Percentiles rank a stretch among this genome's conserved stretches.
Conservation (phyloP, 1,284 basidiomycete genomes). For the Ganoderma lucidum region DNA sequence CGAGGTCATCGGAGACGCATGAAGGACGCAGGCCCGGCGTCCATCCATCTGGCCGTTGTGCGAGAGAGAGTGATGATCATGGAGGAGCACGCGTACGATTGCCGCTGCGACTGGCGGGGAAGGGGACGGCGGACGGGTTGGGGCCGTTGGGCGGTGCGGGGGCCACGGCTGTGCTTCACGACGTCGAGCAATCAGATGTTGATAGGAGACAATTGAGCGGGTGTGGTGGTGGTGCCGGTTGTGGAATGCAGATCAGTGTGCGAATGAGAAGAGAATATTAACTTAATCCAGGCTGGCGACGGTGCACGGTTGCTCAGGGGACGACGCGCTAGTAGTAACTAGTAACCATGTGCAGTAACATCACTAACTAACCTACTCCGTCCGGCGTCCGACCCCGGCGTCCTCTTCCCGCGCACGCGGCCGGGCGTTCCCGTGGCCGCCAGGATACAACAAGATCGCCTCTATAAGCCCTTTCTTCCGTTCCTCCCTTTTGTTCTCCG, state of each 20-base stretch:
- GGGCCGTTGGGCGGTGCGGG: background rate
- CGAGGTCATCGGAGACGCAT: background rate
- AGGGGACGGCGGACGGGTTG: background rate
- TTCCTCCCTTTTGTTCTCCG: slow-evolving; percentile 26
- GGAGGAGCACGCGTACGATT: background rate
- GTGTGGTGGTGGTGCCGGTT: background rate
- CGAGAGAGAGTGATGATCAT: slow-evolving; percentile 6
- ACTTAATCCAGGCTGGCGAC: slow-evolving; percentile 5
- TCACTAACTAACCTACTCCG: too few relatives aligned
- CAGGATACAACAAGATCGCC: slow-evolving; percentile 34
- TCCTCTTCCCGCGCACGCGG: slow-evolving; percentile 18
- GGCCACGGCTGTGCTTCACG: background rate
- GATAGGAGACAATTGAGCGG: slow-evolving; percentile 8
- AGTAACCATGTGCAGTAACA: too few relatives aligned
- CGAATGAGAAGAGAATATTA: slow-evolving; percentile 14
- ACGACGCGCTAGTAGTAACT: slow-evolving; percentile 9
- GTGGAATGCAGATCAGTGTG: slow-evolving; percentile 32
- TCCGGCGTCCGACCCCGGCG: background rate
- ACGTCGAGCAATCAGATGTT: slow-evolving; percentile 17
- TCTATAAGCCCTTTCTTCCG: slow-evolving; percentile 31
- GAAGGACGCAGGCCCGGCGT: background rate
- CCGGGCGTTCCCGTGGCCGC: slow-evolving; percentile 21
- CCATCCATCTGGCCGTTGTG: slow-evolving; percentile 7
- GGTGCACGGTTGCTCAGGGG: slow-evolving; percentile 26
- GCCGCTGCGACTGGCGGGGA: background rate